Percentiles rank a stretch among this genome's conserved stretches.
Conservation (phyloP, 2,329 filamentous ascomycete species). For the Ascochyta lentis region DNA sequence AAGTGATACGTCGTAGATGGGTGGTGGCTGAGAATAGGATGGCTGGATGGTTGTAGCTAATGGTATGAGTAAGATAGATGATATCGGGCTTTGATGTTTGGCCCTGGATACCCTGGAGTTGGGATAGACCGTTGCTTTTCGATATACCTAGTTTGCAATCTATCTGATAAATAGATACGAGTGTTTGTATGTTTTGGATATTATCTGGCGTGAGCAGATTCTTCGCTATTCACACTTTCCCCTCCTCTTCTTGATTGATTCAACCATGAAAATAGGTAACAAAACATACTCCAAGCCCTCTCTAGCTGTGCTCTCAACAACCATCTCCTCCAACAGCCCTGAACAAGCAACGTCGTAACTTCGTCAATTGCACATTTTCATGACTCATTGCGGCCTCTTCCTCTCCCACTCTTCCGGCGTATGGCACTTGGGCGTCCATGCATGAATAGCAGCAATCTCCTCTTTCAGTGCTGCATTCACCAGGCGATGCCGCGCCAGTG, state of each 20-base stretch:
- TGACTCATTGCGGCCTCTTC: conserved; percentile 56
- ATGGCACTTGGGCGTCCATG: conserved; percentile 93
- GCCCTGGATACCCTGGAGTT: not conserved
- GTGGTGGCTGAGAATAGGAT: not conserved
- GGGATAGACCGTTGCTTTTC: not conserved
- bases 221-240: too few relatives aligned
- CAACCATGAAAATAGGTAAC: too few relatives aligned
- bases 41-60: not conserved
- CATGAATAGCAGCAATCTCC: conserved; percentile 90
- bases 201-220: too few relatives aligned
- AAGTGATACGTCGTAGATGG: conserved; percentile 21
- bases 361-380: not conserved
- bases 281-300: too few relatives aligned
- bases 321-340: too few relatives aligned
- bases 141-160: not conserved
- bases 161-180: not conserved
- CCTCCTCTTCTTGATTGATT: too few relatives aligned
- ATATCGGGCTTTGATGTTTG: not conserved
- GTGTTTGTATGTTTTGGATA: too few relatives aligned
- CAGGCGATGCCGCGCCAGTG: conserved; percentile 83
- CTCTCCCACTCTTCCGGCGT: conserved; percentile 89
- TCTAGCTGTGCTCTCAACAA: too few relatives aligned
- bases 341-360: not conserved
- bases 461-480: conserved; percentile 84
- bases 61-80: not conserved